Percentiles rank a stretch among this genome's conserved stretches.
Conservation (phyloP, 2,329 filamentous ascomycete species). For the Aspergillus carbonarius region DNA sequence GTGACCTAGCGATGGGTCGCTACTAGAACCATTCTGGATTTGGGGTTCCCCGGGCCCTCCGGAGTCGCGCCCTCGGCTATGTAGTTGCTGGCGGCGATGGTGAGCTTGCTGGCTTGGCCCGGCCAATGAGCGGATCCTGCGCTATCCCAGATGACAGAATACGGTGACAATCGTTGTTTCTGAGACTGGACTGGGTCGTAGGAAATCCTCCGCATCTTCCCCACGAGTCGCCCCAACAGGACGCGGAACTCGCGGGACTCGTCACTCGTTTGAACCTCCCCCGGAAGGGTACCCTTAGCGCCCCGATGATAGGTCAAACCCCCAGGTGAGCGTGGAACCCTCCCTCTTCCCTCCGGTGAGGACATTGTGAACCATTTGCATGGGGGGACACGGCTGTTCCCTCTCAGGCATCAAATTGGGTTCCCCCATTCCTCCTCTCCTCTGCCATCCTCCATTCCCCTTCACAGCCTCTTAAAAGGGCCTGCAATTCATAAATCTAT, state of each 20-base stretch:
- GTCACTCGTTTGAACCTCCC: slow-evolving; percentile 15
- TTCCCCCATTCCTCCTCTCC: background rate
- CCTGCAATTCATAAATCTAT: background rate
- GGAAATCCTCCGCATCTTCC: slow-evolving; percentile 26
- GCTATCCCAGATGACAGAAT: slow-evolving; percentile 7
- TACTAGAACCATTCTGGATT: background rate
- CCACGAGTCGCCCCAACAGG: slow-evolving; percentile 11
- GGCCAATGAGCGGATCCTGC: slow-evolving; percentile 8
- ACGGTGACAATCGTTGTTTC: slow-evolving; percentile 5
- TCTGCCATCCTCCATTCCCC: background rate
- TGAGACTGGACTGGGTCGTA: slow-evolving; percentile 19
- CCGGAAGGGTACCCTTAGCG: slow-evolving; percentile 7
- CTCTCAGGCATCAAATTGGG: background rate
- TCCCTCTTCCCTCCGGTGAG: background rate
- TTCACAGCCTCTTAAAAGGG: background rate
- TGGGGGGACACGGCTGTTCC: background rate
- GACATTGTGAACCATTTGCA: background rate
- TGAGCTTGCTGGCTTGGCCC: background rate
- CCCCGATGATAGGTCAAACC: slow-evolving; percentile 2
- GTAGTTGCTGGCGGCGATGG: background rate
- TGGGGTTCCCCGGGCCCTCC: background rate
- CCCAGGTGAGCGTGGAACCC: background rate
- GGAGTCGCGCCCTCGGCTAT: slow-evolving; percentile 10
- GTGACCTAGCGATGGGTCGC: slow-evolving; percentile 1
- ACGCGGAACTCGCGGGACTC: slow-evolving; percentile 14